Conservation (phyloP, 2,329 filamentous ascomycete species). For the Uncinocarpus reesii region DNA sequence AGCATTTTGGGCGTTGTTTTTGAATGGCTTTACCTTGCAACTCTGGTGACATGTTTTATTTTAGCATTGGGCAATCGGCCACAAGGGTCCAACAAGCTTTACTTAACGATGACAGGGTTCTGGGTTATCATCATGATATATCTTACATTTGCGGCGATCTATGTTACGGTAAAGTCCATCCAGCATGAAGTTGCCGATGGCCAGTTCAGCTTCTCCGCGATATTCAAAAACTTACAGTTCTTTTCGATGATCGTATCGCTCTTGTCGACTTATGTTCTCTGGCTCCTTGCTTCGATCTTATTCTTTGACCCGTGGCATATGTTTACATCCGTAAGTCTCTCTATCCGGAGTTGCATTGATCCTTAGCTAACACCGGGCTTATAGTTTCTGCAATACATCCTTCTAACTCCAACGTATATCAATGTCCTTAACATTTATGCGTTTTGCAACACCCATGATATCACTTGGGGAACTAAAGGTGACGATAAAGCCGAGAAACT, state of each 20-base stretch:
- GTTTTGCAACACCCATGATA: slow-evolving; percentile 96
- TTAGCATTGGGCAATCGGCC: slow-evolving; percentile 88
- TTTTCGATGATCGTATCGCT: slow-evolving; percentile 89
- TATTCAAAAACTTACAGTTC: slow-evolving; percentile 83
- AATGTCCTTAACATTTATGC: slow-evolving; percentile 98
- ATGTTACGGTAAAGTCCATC: slow-evolving; percentile 82
- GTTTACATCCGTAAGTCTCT: slow-evolving; percentile 64
- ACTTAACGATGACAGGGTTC: slow-evolving; percentile 97
- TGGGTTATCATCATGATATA: slow-evolving; percentile 95
- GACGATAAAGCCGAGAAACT: slow-evolving; percentile 92
- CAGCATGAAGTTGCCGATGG: slow-evolving; percentile 54
- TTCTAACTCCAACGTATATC: slow-evolving; percentile 91
- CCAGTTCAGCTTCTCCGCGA: slow-evolving; percentile 56
- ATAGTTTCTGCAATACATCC: slow-evolving; percentile 82
- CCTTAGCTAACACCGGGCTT: slow-evolving; percentile 9
- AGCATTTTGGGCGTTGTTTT: slow-evolving; percentile 79
- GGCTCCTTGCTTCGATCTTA: slow-evolving; percentile 78
- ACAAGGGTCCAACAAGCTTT: slow-evolving; percentile 83
- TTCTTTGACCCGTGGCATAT: slow-evolving; percentile 99
- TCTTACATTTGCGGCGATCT: slow-evolving; percentile 87
- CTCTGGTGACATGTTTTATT: slow-evolving; percentile 88
- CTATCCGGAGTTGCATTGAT: too few relatives aligned
- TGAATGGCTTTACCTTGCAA: slow-evolving; percentile 90
- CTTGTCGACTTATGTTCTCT: slow-evolving; percentile 83
- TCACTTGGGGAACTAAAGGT: slow-evolving; percentile 96